A percentile compares a stretch with the other conserved stretches of the same genome.
Conservation (phyloP, 1,284 basidiomycete genomes). For the Trametes hirsuta region DNA sequence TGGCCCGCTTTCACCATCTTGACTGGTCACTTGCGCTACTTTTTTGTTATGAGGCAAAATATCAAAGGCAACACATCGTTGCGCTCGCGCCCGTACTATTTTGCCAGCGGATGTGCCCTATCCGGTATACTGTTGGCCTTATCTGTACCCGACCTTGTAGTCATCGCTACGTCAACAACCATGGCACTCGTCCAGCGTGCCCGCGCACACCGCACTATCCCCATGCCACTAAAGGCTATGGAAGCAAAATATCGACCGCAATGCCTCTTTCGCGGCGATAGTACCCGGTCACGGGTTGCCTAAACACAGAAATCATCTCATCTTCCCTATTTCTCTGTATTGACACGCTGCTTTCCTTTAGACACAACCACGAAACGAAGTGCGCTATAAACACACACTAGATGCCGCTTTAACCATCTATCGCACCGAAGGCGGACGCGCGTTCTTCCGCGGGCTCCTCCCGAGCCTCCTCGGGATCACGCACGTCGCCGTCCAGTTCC, state of each 20-base stretch:
- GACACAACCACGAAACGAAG: conserved; percentile 79
- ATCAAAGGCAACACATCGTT: too few species aligned
- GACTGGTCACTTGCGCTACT: too few species aligned
- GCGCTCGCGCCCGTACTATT: background rate
- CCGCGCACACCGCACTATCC: too few species aligned
- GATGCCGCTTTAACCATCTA: conserved; percentile 90
- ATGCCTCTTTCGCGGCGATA: too few species aligned
- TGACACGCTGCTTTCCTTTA: conserved; percentile 33
- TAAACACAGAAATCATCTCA: too few species aligned
- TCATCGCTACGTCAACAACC: background rate
- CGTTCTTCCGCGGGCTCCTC: conserved; percentile 91
- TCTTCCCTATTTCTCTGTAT: background rate
- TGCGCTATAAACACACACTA: conserved; percentile 82
- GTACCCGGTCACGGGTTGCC: too few species aligned
- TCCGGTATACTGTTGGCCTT: background rate
- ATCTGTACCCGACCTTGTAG: background rate
- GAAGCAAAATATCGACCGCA: too few species aligned
- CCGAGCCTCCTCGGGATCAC: conserved; percentile 89
- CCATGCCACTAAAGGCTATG: too few species aligned
- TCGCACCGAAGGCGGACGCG: conserved; percentile 77
- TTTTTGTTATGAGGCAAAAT: too few species aligned
- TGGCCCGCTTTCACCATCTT: too few species aligned
- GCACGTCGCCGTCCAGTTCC: conserved; percentile 95
- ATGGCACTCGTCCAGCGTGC: background rate
- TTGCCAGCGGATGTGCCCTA: background rate